A percentile compares a stretch with the other conserved stretches of the same genome.
phyloP scores from a whole-genome alignment of 345 rosid species.

The Jatropha curcas region DNA sequence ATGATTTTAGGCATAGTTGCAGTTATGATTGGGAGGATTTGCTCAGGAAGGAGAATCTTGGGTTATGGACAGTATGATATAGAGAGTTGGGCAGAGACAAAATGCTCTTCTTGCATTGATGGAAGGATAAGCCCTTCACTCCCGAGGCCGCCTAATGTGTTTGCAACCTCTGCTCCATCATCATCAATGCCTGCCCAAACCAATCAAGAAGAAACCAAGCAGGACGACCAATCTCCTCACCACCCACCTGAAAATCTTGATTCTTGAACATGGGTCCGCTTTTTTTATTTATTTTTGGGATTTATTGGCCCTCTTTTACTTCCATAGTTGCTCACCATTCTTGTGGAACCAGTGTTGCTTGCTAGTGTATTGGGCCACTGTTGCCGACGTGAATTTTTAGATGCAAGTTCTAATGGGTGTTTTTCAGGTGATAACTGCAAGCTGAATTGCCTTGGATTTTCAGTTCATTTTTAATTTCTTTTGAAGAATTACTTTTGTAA shows the following conservation, averaged over 20 bases:
- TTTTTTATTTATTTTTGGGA: not conserved
- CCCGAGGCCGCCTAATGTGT: constrained; percentile 9
- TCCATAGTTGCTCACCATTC: not conserved
- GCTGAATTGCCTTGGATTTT: not conserved
- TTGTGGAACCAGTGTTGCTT: not conserved
- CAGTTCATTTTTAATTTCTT: not conserved
- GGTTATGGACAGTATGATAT: constrained; percentile 63
- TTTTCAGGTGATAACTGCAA: not conserved
- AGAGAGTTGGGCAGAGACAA: constrained; percentile 71
- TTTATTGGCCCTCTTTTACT: not conserved
- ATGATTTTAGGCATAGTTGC: constrained; percentile 47
- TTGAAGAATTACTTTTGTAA: not conserved
- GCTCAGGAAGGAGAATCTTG: constrained; percentile 62
- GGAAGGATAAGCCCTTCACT: constrained; percentile 51
- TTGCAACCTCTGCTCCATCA: constrained; percentile 22
- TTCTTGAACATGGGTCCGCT: not conserved
- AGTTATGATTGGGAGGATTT: constrained; percentile 62
- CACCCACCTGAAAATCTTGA: constrained; percentile 19
- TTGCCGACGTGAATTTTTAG: not conserved
- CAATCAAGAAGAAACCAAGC: constrained; percentile 38
- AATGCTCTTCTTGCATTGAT: constrained; percentile 72
- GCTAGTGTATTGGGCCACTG: not conserved
- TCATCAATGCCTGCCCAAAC: constrained; percentile 22
- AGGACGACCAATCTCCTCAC: constrained; percentile 31
- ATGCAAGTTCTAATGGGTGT: not conserved